Conservation (phyloP, 441 rosid genomes). For the Brassica balearica region DNA sequence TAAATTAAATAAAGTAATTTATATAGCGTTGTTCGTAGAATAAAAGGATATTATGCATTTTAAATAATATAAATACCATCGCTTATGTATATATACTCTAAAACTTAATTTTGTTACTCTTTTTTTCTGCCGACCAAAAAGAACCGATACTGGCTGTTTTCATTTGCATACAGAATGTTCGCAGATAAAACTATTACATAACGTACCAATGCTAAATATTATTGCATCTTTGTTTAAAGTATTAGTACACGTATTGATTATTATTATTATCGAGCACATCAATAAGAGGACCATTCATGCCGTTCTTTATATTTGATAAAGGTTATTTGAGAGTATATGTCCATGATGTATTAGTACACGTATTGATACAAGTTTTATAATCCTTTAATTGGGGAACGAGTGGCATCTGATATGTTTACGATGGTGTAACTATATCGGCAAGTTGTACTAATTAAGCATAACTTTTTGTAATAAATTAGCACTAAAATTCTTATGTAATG, state of each 20-base stretch:
- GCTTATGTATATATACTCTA: conserved; percentile 25
- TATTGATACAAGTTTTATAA: background rate
- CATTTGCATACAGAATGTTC: background rate
- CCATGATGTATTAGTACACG: background rate
- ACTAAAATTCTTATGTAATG: background rate
- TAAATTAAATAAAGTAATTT: background rate
- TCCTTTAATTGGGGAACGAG: background rate
- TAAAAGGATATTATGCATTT: conserved; percentile 8
- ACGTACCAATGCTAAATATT: background rate
- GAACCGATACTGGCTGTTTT: background rate
- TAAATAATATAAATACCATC: conserved; percentile 10
- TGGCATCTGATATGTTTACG: conserved; percentile 2
- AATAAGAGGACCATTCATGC: background rate
- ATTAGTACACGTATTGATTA: background rate
- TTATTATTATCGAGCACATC: conserved; percentile 10
- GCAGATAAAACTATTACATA: conserved; percentile 18
- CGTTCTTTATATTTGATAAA: background rate
- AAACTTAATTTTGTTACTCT: background rate
- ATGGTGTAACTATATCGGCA: conserved; percentile 5
- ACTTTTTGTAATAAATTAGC: background rate
- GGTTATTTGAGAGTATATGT: background rate
- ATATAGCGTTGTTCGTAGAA: conserved; percentile 2
- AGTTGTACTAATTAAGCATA: background rate
- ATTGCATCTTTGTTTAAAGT: background rate
- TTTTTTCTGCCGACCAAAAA: conserved; percentile 6